Conservation (phyloP, 2,329 filamentous ascomycete species). For the Hymenoscyphus linearis region DNA sequence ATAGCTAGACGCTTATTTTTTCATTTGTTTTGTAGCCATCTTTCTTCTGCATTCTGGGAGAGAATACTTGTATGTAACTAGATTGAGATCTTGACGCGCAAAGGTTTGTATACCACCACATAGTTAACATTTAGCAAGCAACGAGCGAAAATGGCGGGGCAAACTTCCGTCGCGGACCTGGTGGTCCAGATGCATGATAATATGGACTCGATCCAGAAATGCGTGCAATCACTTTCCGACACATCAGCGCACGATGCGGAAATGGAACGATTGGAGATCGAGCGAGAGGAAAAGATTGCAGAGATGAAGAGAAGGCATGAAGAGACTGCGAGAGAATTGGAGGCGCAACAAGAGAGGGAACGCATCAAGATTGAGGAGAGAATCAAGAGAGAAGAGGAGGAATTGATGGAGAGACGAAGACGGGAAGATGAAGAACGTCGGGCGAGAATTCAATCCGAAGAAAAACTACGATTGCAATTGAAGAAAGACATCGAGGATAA, state of each 20-base stretch:
- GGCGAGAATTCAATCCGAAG: slow-evolving; percentile 11
- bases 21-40: background rate
- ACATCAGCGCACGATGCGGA: slow-evolving; percentile 23
- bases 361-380: slow-evolving; percentile 15
- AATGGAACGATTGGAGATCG: slow-evolving; percentile 20
- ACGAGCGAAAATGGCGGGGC: slow-evolving; percentile 3
- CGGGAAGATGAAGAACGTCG: slow-evolving; percentile 18
- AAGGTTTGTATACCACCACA: background rate
- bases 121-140: slow-evolving; percentile 5
- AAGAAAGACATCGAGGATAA: slow-evolving; percentile 22
- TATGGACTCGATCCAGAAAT: slow-evolving; percentile 26
- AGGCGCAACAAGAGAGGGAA: slow-evolving; percentile 15
- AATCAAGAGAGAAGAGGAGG: slow-evolving; percentile 16
- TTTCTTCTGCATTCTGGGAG: background rate
- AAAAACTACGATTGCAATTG: slow-evolving; percentile 7
- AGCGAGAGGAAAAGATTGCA: slow-evolving; percentile 21
- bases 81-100: background rate
- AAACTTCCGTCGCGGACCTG: slow-evolving; percentile 19
- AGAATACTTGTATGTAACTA: background rate
- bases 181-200: slow-evolving; percentile 26
- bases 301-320: slow-evolving; percentile 20
- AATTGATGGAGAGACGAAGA: slow-evolving; percentile 17
- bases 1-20: background rate
- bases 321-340: slow-evolving; percentile 11
- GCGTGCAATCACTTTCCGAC: slow-evolving; percentile 20